phyloP scores from a whole-genome alignment of 192 early-diverging fungal species.

The Coemansia sp. region DNA sequence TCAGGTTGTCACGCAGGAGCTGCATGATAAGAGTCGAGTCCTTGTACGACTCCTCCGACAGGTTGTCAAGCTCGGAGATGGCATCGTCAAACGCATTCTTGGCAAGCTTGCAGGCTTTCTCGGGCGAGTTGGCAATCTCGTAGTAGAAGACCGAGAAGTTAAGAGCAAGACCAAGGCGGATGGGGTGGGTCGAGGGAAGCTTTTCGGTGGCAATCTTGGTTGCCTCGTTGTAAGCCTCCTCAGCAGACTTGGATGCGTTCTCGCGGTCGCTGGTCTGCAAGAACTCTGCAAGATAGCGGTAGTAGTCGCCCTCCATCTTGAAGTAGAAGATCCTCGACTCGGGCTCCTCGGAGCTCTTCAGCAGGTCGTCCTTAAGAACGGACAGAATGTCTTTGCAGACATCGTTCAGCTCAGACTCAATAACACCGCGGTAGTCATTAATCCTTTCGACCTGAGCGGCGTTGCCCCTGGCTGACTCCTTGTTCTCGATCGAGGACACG shows the following conservation, averaged over 20 bases:
- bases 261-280: slow-evolving; percentile 82
- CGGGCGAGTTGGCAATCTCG: slow-evolving; percentile 98
- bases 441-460: slow-evolving; percentile 87
- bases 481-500: slow-evolving; percentile 98
- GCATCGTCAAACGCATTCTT: slow-evolving; percentile 91
- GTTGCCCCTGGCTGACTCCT: slow-evolving; percentile 96
- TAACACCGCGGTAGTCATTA: slow-evolving; percentile 91
- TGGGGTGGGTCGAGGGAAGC: slow-evolving; percentile 96
- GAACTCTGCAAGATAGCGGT: slow-evolving; percentile 99
- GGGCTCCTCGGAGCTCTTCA: slow-evolving; percentile 86
- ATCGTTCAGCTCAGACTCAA: slow-evolving; percentile 91
- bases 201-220: slow-evolving; percentile 93
- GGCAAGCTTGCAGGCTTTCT: slow-evolving; percentile 94
- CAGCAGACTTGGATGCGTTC: slow-evolving; percentile 77
- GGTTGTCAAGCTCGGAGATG: slow-evolving; percentile 97
- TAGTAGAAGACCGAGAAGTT: slow-evolving; percentile 99
- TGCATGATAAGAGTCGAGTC: slow-evolving; percentile 99
- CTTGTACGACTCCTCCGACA: slow-evolving; percentile 99
- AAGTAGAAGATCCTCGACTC: slow-evolving; percentile 99
- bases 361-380: slow-evolving; percentile 88
- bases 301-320: slow-evolving; percentile 99
- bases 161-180: slow-evolving; percentile 95
- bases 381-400: slow-evolving; percentile 94
- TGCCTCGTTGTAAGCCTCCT: slow-evolving; percentile 94
- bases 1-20: slow-evolving; percentile 97